Evolutionary conservation across 805 yeast species (phyloP).

Genomic region (Hemisphaericaspora nanyangensis): DNA sequence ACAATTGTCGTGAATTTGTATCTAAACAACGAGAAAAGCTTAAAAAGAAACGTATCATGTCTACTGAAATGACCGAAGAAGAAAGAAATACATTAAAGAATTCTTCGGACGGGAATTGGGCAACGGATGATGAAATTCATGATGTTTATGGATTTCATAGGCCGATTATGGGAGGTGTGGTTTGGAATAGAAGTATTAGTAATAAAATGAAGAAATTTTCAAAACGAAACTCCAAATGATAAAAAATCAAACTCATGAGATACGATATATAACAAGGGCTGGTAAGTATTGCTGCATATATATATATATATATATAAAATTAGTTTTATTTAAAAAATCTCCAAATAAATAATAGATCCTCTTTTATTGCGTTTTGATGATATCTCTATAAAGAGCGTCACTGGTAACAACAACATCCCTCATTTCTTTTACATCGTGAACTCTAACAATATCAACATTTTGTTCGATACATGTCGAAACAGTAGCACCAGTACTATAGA

Average conservation of each 20-base stretch:
- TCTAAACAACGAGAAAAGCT: constrained; percentile 51
- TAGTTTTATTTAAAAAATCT: not conserved
- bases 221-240: constrained; percentile 11
- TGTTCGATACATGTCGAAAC: constrained; percentile 70
- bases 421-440: constrained; percentile 72
- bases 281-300: not conserved
- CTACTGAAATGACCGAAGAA: constrained; percentile 35
- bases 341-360: no score
- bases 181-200: constrained; percentile 60
- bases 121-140: constrained; percentile 29
- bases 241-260: not conserved
- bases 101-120: constrained; percentile 3
- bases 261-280: not conserved
- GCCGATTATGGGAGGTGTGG: constrained; percentile 51
- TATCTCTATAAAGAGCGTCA: constrained; percentile 63
- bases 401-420: constrained; percentile 49
- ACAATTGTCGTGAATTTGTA: constrained; percentile 75
- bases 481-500: constrained; percentile 72
- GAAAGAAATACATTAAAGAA: constrained; percentile 31
- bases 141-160: constrained; percentile 43
- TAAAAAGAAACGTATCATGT: constrained; percentile 19
- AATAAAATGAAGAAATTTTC: constrained; percentile 46
- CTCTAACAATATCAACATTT: constrained; percentile 78
- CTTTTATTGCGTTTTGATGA: constrained; percentile 2
- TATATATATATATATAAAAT: not conserved